Evolutionary conservation across 1,284 basidiomycete species (phyloP).

Genomic region (Cutaneotrichosporon spelunceum): DNA sequence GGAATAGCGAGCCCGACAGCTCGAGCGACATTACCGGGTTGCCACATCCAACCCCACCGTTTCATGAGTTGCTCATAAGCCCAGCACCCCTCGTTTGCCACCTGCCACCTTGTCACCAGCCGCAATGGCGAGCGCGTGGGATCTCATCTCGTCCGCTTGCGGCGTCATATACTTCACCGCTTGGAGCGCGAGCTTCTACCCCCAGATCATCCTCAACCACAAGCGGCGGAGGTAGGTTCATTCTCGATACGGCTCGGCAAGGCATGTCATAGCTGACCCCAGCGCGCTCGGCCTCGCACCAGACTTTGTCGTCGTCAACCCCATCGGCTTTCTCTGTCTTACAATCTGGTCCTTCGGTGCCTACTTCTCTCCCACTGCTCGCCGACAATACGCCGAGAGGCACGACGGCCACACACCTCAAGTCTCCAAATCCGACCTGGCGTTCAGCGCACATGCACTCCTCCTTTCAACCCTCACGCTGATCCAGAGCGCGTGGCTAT

Average conservation of each 20-base stretch:
- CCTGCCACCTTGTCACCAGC: neutral
- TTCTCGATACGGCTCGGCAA: neutral
- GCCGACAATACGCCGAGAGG: conserved; percentile 48
- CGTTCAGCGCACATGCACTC: conserved; percentile 50
- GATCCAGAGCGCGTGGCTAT: conserved; percentile 37
- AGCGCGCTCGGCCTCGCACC: conserved; percentile 48
- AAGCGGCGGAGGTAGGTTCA: conserved; percentile 44
- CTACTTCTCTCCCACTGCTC: conserved; percentile 41
- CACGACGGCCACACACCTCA: conserved; percentile 51
- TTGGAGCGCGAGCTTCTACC: conserved; percentile 53
- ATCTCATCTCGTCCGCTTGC: conserved; percentile 22
- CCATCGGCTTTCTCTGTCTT: conserved; percentile 52
- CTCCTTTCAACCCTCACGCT: conserved; percentile 36
- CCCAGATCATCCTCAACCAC: conserved; percentile 53
- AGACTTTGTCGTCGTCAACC: conserved; percentile 54
- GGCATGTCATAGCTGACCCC: conserved; percentile 1
- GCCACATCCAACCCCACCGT: neutral
- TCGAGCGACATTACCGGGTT: neutral
- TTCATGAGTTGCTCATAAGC: neutral
- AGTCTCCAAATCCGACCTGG: conserved; percentile 51
- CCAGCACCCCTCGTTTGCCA: neutral
- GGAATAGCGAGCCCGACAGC: neutral
- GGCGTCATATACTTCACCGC: conserved; percentile 49
- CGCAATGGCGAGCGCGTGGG: conserved; percentile 13
- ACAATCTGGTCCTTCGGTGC: conserved; percentile 49